Evolutionary conservation across 2,329 filamentous ascomycete species (phyloP).

Genomic region (Penicillium corylophilum): DNA sequence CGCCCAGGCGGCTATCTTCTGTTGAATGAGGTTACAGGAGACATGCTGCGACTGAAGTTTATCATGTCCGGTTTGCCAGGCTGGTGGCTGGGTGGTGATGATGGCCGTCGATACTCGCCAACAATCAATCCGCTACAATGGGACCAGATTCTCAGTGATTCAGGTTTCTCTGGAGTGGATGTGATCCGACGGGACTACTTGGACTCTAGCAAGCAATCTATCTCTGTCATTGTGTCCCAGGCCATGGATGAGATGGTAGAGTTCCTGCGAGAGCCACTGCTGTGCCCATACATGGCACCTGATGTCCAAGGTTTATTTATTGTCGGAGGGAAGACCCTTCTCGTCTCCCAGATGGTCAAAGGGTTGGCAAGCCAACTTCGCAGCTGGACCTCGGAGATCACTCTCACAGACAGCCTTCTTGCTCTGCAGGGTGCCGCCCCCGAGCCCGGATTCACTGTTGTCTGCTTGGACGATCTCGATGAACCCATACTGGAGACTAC

Average conservation of each 20-base stretch:
- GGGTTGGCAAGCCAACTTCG: background rate
- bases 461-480: background rate
- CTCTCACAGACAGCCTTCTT: background rate
- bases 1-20: conserved; percentile 48
- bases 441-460: background rate
- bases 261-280: conserved; percentile 1
- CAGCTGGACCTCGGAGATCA: background rate
- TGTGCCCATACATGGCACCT: background rate
- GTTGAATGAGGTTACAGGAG: conserved; percentile 37
- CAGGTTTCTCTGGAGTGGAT: conserved; percentile 12
- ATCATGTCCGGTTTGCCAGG: conserved; percentile 29
- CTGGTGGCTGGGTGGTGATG: conserved; percentile 34
- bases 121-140: conserved; percentile 7
- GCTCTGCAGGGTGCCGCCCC: background rate
- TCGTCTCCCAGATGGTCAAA: background rate
- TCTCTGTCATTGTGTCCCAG: conserved; percentile 10
- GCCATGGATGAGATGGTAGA: conserved; percentile 4
- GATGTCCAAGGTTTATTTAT: background rate
- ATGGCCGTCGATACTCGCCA: conserved; percentile 25
- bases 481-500: background rate
- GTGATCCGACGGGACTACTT: background rate
- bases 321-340: background rate
- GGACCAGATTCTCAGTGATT: conserved; percentile 1
- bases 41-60: conserved; percentile 8
- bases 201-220: conserved; percentile 1